Evolutionary conservation across 768 basidiomycete species (phyloP), one percentile per base, ranked within the genome.

Genomic region (Suillus subaureus): DNA sequence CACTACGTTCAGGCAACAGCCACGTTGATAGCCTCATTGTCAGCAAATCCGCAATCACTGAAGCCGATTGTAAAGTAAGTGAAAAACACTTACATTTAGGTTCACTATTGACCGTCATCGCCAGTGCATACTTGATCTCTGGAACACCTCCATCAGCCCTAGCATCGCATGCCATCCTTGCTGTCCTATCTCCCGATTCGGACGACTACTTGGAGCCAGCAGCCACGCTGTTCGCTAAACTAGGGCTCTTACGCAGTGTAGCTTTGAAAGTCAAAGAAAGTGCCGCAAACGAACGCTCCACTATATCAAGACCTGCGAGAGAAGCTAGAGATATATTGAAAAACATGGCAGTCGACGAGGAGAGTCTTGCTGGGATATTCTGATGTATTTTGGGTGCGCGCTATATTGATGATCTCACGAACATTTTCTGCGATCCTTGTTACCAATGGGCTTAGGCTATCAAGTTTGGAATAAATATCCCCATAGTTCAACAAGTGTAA

Each of bases 291-390:
- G 93, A 95, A 51, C 85, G 85, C 42, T 87, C 92, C 3, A 81
- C 84, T 23, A 87, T 96, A 51, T 83, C 92, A 12, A 82, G 94
- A 55, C 94, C 93, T 0, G 91, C 93, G 8, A 81, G 94, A 52
- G 94, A 96, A 72, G 90, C 95, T 3, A 83, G 89, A 67, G 95
- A 97, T 61, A 64, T 90, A 28, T 72, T 96, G 35, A 85, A 80
- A 68, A 66, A 60, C 35, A 75, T 78, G 73, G 70, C 63, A 0
- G 61, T 26, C 6, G 65, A 68, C 1, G 70, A 72, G 45, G 77
- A 76, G 0, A 70, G 68, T 35, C 62, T 76, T 61, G 58, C 45
- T 16, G 77, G 77, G 6, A 63, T 75, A 60, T 78, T 76, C 31
- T 76, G 61, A 72, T 43, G 42, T 23, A 33, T 16, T 21, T 6